Conservation (phyloP, 2,329 filamentous ascomycete species). For the Aureobasidium sp. region DNA sequence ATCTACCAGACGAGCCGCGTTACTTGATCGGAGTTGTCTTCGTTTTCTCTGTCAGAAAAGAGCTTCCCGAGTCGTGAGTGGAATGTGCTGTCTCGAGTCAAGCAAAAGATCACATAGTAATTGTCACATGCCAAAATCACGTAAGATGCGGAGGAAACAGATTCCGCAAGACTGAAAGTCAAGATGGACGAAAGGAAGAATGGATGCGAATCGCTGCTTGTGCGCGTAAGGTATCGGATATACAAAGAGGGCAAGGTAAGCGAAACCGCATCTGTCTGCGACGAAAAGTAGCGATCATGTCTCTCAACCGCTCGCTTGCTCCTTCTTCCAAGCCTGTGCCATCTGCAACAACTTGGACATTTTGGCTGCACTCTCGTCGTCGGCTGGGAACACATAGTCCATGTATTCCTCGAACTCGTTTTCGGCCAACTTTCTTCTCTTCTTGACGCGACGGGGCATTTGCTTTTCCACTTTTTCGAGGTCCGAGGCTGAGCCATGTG, state of each 20-base stretch:
- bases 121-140: neutral
- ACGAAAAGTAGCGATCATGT: neutral
- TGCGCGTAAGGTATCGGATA: neutral
- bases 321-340: slow-evolving; percentile 82
- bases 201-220: neutral
- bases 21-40: neutral
- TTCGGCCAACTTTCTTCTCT: slow-evolving; percentile 82
- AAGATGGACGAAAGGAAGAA: neutral
- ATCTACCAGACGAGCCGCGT: neutral
- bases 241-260: neutral
- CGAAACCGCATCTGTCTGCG: neutral
- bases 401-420: slow-evolving; percentile 93
- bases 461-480: slow-evolving; percentile 78
- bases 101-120: neutral
- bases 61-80: neutral
- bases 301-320: slow-evolving; percentile 28
- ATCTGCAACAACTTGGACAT: slow-evolving; percentile 75
- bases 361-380: slow-evolving; percentile 78
- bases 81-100: neutral
- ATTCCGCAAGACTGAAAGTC: neutral
- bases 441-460: slow-evolving; percentile 91
- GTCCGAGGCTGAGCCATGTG: slow-evolving; percentile 67
- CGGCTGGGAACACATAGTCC: slow-evolving; percentile 94
- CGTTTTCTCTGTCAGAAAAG: neutral
- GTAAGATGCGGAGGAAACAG: neutral